Evolutionary conservation across 345 rosid genomes (phyloP), one percentile per base, ranked within the genome.

Genomic region (Erucastrum elatum): DNA sequence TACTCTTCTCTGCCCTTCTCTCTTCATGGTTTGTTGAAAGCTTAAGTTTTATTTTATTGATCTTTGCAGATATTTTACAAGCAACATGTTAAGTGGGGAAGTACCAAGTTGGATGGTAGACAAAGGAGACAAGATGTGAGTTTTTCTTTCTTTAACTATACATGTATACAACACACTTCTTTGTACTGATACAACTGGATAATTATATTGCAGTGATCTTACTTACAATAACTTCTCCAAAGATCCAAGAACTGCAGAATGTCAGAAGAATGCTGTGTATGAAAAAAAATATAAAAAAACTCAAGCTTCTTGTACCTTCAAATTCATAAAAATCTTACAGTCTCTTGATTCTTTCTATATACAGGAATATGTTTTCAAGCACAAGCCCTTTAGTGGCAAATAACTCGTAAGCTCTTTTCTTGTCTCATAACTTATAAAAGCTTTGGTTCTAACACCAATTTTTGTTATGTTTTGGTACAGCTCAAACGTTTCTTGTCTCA

Each of bases 181-280:
- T 73, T 51, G 41, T 64, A 12, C 7, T 74, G 65, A 17, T 4
- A 60, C 64, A 66, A 1, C 6, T 2, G 1, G 60, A 12, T 61
- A 67, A 79, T 51, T 51, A 51, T 13, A 51, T 69, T 82, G 81
- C 90, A 90, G 97, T 41, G 93, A 92, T 86, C 85, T 92, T 53
- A 76, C 93, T 26, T 90, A 86, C 80, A 92, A 92, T 76, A 86
- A 92, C 78, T 90, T 92, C 72, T 62, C 86, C 39, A 51, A 0
- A 29, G 33, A 60, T 71, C 66, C 75, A 75, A 86, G 67, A 35
- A 35, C 76, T 81, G 8, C 77, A 69, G 7, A 41, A 33, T 63
- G 84, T 81, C 86, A 89, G 58, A 64, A 0, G 34, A 84, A 78
- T 5, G 82, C 71, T 71, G 72, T 68, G 92, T 88, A 62, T 77